Evolutionary conservation across 495 filamentous ascomycete genomes (phyloP), one percentile per base, ranked within the genome.

Genomic region (Aspergillus asperescens): DNA sequence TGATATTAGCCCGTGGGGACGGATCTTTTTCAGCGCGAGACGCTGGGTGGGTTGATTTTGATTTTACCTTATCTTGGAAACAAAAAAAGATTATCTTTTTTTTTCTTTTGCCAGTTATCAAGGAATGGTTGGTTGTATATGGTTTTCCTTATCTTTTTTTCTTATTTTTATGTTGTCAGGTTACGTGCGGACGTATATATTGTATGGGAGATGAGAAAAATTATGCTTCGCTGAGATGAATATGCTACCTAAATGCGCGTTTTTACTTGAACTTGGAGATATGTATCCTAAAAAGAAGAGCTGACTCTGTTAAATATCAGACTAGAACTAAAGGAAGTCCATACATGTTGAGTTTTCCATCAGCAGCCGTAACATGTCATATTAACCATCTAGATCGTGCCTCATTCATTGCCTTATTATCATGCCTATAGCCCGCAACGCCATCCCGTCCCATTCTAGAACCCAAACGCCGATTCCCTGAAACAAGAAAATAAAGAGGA

Each of bases 1-100:
- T 25, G 86, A 94, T 57, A 86, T 86, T 68, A 91, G 89, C 5
- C 92, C 93, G 25, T 97, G 92, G 92, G 78, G 72, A 42, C 79
- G 85, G 56, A 77, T 90, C 68, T 90, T 90, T 70, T 82, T 77
- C 68, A 89, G 84, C 60, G 87, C 85, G 10, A 82, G 90, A 68
- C 75, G 83, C 65, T 96, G 90, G 90, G 87, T 94, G 58, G 87
- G 89, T 50, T 88, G 76, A 16, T 20, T 16, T 22, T 16, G 46
- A 49, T 31, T 31, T 10, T n/a, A n/a, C n/a, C n/a, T n/a, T n/a
- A n/a, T n/a, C n/a, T n/a, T n/a, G n/a, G n/a, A n/a, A n/a, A n/a
- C n/a, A n/a, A n/a, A n/a, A n/a, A n/a, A n/a, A 12, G 29, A 12
- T 31, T 31, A 12, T 31, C 13, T 31, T 10, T 31, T 4, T 10